phyloP scores from a whole-genome alignment of 371 early-diverging fungal genomes.

The Rhizopus sp. region DNA sequence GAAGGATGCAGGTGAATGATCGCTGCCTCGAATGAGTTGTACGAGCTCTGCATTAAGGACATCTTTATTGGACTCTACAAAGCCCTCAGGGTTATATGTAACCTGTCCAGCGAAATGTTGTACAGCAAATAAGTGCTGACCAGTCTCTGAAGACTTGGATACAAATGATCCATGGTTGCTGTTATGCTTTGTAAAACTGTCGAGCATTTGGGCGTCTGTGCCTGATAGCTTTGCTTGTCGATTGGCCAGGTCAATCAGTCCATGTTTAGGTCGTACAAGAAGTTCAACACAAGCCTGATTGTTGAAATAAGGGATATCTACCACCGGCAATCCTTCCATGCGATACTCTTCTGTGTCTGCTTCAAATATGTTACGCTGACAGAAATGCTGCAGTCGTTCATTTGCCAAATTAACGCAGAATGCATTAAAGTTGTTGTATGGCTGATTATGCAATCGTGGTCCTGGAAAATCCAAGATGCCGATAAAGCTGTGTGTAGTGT shows the following conservation, averaged over 20 bases:
- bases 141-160: constrained; percentile 30
- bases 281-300: constrained; percentile 59
- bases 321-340: constrained; percentile 60
- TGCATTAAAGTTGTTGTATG: constrained; percentile 30
- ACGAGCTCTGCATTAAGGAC: constrained; percentile 80
- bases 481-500: constrained; percentile 66
- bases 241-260: constrained; percentile 63
- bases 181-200: constrained; percentile 43
- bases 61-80: constrained; percentile 75
- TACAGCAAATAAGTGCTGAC: constrained; percentile 58
- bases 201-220: constrained; percentile 44
- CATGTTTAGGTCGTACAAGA: constrained; percentile 49
- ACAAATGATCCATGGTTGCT: constrained; percentile 49
- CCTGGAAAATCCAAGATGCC: constrained; percentile 72
- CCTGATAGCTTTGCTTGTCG: constrained; percentile 39
- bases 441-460: constrained; percentile 2
- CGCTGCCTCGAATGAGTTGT: constrained; percentile 55
- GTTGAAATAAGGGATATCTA: constrained; percentile 47
- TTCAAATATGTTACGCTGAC: constrained; percentile 68
- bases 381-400: constrained; percentile 78
- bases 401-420: constrained; percentile 84
- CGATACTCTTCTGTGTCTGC: constrained; percentile 50
- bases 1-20: constrained; percentile 51
- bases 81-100: constrained; percentile 72
- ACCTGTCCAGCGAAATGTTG: constrained; percentile 83